Conservation (phyloP, 179 eudicot species). For the Sideroxylon spinosum region DNA sequence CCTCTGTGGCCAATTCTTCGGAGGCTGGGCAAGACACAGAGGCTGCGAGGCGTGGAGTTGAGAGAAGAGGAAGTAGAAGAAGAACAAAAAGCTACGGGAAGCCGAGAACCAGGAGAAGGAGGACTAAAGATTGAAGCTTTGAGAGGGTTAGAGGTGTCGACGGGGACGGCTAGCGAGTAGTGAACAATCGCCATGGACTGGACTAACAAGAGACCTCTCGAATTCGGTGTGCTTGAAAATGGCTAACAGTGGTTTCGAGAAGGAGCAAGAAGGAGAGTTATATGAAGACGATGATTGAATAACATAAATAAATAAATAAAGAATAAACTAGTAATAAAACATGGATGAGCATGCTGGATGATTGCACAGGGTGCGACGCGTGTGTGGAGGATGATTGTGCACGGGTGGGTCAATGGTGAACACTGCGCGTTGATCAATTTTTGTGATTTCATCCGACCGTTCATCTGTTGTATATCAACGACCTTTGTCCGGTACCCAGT, state of each 20-base stretch:
- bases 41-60: slow-evolving; percentile 14
- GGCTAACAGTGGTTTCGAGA: slow-evolving; percentile 8
- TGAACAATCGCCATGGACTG: slow-evolving; percentile 29
- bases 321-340: not conserved
- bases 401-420: too few relatives aligned
- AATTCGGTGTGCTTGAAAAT: not conserved
- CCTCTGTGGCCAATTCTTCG: slow-evolving; percentile 23
- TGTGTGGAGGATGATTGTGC: too few relatives aligned
- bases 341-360: too few relatives aligned
- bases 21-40: slow-evolving; percentile 18
- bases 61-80: slow-evolving; percentile 14
- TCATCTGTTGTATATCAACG: too few relatives aligned
- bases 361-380: too few relatives aligned
- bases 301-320: not conserved
- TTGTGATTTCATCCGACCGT: too few relatives aligned
- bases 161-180: slow-evolving; percentile 23
- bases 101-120: not conserved
- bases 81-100: slow-evolving; percentile 10
- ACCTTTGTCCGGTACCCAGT: too few relatives aligned
- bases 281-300: too few relatives aligned
- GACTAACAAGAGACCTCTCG: not conserved
- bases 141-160: slow-evolving; percentile 22
- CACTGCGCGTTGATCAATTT: too few relatives aligned
- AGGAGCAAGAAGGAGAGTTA: not conserved
- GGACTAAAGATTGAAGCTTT: not conserved